A percentile compares a stretch with the other conserved stretches of the same genome.
Conservation (phyloP, 441 rosid genomes). For the Gossypium laxum region DNA sequence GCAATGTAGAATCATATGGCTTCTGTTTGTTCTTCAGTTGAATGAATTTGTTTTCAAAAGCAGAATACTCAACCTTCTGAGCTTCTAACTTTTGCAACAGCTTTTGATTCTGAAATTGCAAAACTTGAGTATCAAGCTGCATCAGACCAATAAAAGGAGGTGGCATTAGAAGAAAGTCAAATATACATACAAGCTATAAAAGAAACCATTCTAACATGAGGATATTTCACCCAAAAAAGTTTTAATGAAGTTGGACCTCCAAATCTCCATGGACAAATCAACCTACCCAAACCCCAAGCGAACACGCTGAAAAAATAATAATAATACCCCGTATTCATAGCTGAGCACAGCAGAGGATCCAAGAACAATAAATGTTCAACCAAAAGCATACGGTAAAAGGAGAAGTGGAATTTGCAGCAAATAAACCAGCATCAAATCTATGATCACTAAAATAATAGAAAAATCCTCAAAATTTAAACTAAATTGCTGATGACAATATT, state of each 20-base stretch:
- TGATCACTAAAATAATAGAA: background rate
- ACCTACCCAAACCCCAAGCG: background rate
- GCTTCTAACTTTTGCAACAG: conserved; percentile 72
- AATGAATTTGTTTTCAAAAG: conserved; percentile 47
- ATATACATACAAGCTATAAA: background rate
- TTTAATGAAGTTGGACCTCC: background rate
- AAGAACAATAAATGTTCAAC: background rate
- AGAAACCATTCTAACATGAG: background rate
- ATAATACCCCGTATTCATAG: background rate
- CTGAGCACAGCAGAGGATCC: background rate
- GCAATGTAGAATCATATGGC: conserved; percentile 49
- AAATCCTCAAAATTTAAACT: background rate
- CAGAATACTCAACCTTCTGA: conserved; percentile 64
- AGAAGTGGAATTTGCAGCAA: background rate
- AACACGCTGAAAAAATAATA: background rate
- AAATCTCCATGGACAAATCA: background rate
- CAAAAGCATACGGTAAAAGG: background rate
- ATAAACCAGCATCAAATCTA: background rate
- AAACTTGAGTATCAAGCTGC: conserved; percentile 71
- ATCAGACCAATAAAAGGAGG: conserved; percentile 15
- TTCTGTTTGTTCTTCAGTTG: conserved; percentile 51
- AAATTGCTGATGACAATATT: background rate
- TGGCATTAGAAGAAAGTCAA: background rate
- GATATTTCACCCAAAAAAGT: background rate
- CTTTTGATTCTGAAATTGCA: conserved; percentile 84